phyloP scores from a whole-genome alignment of 148 eudicot genomes.

The Fagopyrum tataricum region DNA sequence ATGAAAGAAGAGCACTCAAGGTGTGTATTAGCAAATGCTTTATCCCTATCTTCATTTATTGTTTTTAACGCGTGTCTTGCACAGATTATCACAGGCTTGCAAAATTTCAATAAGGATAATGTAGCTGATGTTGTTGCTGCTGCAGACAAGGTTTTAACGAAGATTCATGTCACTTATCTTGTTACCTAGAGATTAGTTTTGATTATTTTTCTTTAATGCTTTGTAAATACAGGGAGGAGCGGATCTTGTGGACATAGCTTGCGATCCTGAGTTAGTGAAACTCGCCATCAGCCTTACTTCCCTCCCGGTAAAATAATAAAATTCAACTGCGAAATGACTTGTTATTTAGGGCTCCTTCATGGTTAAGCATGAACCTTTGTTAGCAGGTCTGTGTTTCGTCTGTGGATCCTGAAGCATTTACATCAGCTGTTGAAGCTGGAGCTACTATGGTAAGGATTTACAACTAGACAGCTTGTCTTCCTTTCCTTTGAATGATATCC shows the following conservation, averaged over 20 bases:
- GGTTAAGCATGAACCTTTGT: background rate
- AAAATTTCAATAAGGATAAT: conserved; percentile 66
- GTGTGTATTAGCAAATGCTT: conserved; percentile 16
- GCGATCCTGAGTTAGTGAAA: conserved; percentile 81
- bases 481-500: background rate
- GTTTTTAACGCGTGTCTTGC: conserved; percentile 1
- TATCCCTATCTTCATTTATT: background rate
- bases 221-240: conserved; percentile 72
- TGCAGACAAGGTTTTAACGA: conserved; percentile 63
- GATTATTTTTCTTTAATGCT: background rate
- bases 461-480: background rate
- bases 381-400: conserved; percentile 87
- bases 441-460: conserved; percentile 60
- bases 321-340: background rate
- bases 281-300: conserved; percentile 69
- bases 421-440: conserved; percentile 85
- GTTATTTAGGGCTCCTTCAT: background rate
- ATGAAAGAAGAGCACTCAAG: conserved; percentile 60
- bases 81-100: conserved; percentile 90
- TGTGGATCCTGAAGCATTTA: conserved; percentile 76
- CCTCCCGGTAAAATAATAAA: conserved; percentile 53
- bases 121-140: conserved; percentile 86
- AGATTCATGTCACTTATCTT: background rate
- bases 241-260: conserved; percentile 88
- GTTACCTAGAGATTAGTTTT: background rate